phyloP scores from a whole-genome alignment of 2,329 filamentous ascomycete genomes.

The Whalleya microplaca region DNA sequence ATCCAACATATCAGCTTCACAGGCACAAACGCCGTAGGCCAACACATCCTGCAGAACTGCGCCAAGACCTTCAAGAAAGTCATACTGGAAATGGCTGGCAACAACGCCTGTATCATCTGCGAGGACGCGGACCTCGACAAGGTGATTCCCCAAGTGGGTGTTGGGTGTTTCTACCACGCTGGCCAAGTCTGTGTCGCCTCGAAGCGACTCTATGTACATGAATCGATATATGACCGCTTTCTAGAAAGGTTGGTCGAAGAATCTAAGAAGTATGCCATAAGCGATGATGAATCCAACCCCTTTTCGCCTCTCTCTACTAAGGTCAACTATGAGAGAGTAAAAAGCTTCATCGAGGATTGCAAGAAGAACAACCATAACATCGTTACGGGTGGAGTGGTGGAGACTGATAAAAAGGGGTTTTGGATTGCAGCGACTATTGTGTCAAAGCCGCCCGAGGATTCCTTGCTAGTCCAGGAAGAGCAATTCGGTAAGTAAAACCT shows the following conservation, averaged over 20 bases:
- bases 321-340: slow-evolving; percentile 66
- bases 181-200: slow-evolving; percentile 60
- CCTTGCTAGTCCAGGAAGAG: slow-evolving; percentile 61
- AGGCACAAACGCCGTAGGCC: slow-evolving; percentile 55
- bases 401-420: slow-evolving; percentile 49
- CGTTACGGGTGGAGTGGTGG: slow-evolving; percentile 51
- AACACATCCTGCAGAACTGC: slow-evolving; percentile 52
- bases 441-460: slow-evolving; percentile 58
- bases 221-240: slow-evolving; percentile 61
- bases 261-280: slow-evolving; percentile 49
- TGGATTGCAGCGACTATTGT: slow-evolving; percentile 64
- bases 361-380: slow-evolving; percentile 56
- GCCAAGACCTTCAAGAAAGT: slow-evolving; percentile 57
- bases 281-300: slow-evolving; percentile 41
- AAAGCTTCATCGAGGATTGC: slow-evolving; percentile 58
- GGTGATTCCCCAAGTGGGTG: slow-evolving; percentile 48
- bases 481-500: slow-evolving; percentile 53
- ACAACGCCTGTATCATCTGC: slow-evolving; percentile 58
- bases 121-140: slow-evolving; percentile 54
- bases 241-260: slow-evolving; percentile 45
- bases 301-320: slow-evolving; percentile 67
- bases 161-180: slow-evolving; percentile 54
- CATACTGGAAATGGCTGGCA: slow-evolving; percentile 59
- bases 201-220: slow-evolving; percentile 65
- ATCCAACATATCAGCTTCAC: slow-evolving; percentile 64